Evolutionary conservation across 345 rosid species (phyloP), one percentile per base, ranked within the genome.

Genomic region (Cardiospermum halicacabum): DNA sequence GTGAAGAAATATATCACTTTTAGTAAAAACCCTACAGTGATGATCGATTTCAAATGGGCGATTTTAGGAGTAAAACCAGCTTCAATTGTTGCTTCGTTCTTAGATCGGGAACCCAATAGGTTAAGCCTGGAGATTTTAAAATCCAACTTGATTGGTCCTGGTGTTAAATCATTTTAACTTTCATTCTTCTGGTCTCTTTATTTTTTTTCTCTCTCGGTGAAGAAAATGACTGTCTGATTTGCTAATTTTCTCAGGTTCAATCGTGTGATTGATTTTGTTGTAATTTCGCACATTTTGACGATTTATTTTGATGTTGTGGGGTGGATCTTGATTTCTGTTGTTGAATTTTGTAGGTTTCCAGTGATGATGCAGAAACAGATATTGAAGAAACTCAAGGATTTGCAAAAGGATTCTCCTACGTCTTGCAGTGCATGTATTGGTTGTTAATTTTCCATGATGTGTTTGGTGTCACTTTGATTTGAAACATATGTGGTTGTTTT

Each of bases 1-100:
- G 71, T 89, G 2, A 89, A 89, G 73, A 73, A 76, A 0, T 89
- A 92, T 39, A 66, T 81, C 50, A 71, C 85, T 5, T 57, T 80
- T 0, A 55, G 72, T 0, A 26, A 70, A 0, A 76, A 79, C 18
- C 83, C 88, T 0, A 73, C 70, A 0, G 91, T 86, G 0, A 85
- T 96, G 0, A 83, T 92, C 16, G 75, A 81, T 71, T 90, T 89
- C 64, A 77, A 77, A 13, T 96, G 96, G 0, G 89, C 96, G 0
- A 69, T 82, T 3, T 63, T 89, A 3, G 88, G 98, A 12, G 77
- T 87, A 65, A 92, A 85, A 72, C 96, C 89, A 6, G 89, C 96
- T 4, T 91, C 91, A 0, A 81, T 92, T 0, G 83, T 89, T 30
- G 98, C 98, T 58, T 92, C 96, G 3, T 92, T 92, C 77, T 85